phyloP scores from a whole-genome alignment of 73 alveolate genomes.

The Uronychia binucleata region DNA sequence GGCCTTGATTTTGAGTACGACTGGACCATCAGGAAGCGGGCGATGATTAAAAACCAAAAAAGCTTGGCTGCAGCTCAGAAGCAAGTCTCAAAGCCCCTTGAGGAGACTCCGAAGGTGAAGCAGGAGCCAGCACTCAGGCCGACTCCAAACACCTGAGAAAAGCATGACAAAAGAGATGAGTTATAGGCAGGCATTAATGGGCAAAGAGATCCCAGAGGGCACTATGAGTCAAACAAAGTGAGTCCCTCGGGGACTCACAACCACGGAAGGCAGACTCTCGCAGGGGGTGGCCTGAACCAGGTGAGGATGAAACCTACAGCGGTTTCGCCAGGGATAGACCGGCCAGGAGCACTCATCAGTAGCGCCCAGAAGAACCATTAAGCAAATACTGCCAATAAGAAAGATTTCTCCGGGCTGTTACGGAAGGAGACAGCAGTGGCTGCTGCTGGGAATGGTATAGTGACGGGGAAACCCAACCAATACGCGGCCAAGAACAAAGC shows the following conservation, averaged over 20 bases:
- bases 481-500: neutral
- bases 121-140: neutral
- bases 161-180: neutral
- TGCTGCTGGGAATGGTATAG: neutral
- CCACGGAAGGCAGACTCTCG: neutral
- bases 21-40: constrained; percentile 39
- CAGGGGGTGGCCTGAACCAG: neutral
- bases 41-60: neutral
- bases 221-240: neutral
- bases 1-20: constrained; percentile 65
- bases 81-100: neutral
- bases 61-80: neutral
- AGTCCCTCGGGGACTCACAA: neutral
- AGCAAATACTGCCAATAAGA: neutral
- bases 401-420: neutral
- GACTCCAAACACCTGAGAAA: neutral
- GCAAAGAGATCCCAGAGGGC: neutral
- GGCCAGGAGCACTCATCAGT: neutral
- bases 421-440: neutral
- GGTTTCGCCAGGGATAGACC: neutral
- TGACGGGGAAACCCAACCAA: neutral
- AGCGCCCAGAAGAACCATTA: neutral
- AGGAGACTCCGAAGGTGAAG: neutral
- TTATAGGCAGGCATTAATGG: neutral
- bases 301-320: neutral